Conservation (phyloP, 768 basidiomycete genomes). For the Auricularia auricula-judae region DNA sequence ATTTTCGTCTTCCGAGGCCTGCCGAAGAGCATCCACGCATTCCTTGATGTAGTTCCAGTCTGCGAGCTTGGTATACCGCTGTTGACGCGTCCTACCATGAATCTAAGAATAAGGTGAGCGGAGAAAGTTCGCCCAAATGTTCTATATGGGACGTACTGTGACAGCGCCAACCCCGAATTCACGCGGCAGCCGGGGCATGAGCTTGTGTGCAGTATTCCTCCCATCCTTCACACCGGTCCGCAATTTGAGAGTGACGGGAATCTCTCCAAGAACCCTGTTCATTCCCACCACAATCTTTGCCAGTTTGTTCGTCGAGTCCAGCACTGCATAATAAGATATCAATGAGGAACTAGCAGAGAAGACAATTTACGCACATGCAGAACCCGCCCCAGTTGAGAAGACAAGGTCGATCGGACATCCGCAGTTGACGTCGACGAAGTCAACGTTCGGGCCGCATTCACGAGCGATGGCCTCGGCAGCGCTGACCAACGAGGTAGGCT, state of each 20-base stretch:
- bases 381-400: constrained; percentile 83
- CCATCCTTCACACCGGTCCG: constrained; percentile 88
- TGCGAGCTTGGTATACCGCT: constrained; percentile 83
- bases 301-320: constrained; percentile 72
- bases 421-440: constrained; percentile 93
- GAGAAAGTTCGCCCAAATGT: constrained; percentile 26
- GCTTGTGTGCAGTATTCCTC: constrained; percentile 76
- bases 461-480: constrained; percentile 72
- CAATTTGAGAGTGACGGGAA: constrained; percentile 86
- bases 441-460: constrained; percentile 54
- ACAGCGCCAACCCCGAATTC: constrained; percentile 46
- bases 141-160: constrained; percentile 31
- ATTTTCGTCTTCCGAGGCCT: constrained; percentile 57
- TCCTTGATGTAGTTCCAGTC: constrained; percentile 92
- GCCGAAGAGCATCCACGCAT: constrained; percentile 74
- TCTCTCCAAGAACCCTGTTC: constrained; percentile 80
- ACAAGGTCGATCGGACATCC: constrained; percentile 97
- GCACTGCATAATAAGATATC: constrained; percentile 36
- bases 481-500: constrained; percentile 64
- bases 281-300: constrained; percentile 85
- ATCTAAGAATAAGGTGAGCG: constrained; percentile 36
- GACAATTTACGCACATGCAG: constrained; percentile 54
- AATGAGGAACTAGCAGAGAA: background rate
- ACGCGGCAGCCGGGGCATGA: constrained; percentile 65
- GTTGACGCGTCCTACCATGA: constrained; percentile 92